Evolutionary conservation across 768 basidiomycete species (phyloP), one percentile per base, ranked within the genome.

Genomic region (Boletus reticulatus): DNA sequence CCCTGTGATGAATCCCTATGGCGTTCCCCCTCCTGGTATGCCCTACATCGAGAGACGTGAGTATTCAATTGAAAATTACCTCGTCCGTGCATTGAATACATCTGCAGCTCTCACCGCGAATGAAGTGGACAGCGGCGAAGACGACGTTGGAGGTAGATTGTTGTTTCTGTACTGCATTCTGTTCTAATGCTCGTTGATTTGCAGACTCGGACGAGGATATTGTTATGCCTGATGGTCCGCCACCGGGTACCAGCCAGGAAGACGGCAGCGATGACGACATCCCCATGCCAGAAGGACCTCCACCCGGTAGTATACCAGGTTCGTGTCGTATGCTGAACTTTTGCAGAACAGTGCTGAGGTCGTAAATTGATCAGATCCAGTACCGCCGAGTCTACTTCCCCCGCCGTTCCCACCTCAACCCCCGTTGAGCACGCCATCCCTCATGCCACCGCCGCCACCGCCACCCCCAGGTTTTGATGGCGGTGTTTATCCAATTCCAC

Each of bases 1-100:
- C 64, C 82, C 90, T 29, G 82, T 94, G 41, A 87, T 95, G 83
- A 98, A 98, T 68, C 93, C 94, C 22, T 94, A 79, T 67, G 95
- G 94, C 29, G 90, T 94, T 17, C 85, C 95, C 19, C 95, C 95
- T 41, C 96, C 95, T 13, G 96, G 96, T 8, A 92, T 97, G 94
- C 93, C 92, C n/a, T 98, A 97, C 71, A 75, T 83, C 54, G 92
- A 98, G 69, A 74, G 88, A 74, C 82, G 94, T 95, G 63, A 73
- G 89, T 77, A 6, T 36, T n/a, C 34, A 22, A 48, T 55, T 37
- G 14, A 39, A 42, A 43, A 43, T 22, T 10, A 43, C 44, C 43
- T 22, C 17, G 38, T 50, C 52, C 22, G 19, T 9, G 20, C 27
- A 10, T 22, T 57, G 19, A 22, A 55, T 29, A 58, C 43, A 29